Evolutionary conservation across 768 basidiomycete genomes (phyloP).

Genomic region (Rhizopogon vesiculosus): DNA sequence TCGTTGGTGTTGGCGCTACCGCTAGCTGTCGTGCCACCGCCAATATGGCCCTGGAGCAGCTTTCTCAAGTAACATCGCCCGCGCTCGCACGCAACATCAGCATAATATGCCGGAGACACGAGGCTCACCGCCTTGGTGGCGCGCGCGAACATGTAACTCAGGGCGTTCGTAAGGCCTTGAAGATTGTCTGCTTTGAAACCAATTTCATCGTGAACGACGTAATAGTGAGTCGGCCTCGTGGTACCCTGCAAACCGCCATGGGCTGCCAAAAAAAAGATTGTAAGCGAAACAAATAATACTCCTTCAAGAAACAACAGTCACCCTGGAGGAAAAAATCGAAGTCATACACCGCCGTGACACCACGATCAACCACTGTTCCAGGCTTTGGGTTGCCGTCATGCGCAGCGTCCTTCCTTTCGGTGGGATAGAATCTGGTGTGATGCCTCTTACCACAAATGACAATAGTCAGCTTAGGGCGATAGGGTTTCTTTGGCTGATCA

Average conservation of each 20-base stretch:
- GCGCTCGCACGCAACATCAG: conserved; percentile 48
- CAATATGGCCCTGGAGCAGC: conserved; percentile 34
- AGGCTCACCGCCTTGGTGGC: conserved; percentile 45
- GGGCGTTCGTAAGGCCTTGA: conserved; percentile 49
- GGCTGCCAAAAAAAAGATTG: conserved; percentile 11
- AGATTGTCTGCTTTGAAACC: conserved; percentile 43
- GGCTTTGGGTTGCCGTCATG: conserved; percentile 46
- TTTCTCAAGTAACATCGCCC: conserved; percentile 50
- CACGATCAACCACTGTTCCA: conserved; percentile 52
- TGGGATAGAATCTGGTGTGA: conserved; percentile 54
- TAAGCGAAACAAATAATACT: not conserved
- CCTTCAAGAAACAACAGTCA: conserved; percentile 10
- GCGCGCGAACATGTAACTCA: conserved; percentile 54
- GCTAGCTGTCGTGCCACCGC: conserved; percentile 22
- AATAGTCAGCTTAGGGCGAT: conserved; percentile 46
- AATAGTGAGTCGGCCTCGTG: conserved; percentile 51
- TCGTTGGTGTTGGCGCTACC: conserved; percentile 37
- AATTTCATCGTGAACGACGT: conserved; percentile 51
- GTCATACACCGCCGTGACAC: conserved; percentile 50
- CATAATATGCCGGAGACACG: conserved; percentile 35
- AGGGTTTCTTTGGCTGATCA: conserved; percentile 27
- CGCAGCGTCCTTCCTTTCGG: conserved; percentile 36
- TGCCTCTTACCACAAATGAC: conserved; percentile 56
- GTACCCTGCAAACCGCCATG: conserved; percentile 46
- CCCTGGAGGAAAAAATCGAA: conserved; percentile 55